These are phyloP conservation scores for Penicillium sp. DNA, from an alignment of 2,329 filamentous ascomycete genomes.

Conservation along the genomic window DNA sequence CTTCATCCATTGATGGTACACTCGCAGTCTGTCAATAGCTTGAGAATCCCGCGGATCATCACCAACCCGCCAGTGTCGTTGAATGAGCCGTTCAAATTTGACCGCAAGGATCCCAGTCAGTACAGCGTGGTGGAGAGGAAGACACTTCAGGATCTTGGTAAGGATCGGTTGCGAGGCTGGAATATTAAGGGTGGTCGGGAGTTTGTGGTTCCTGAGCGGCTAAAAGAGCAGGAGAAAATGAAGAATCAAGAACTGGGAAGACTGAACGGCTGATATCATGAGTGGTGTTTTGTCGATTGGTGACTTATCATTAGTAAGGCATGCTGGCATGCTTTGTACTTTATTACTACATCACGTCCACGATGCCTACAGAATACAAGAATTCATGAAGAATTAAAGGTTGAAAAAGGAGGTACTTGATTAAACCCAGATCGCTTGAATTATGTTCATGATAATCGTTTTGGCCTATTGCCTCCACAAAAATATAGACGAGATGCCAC, in stretches of 20 bases:
- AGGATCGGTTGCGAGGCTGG: conserved; percentile 49
- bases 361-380: background rate
- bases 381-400: too few species aligned
- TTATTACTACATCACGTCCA: background rate
- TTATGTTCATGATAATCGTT: background rate
- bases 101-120: conserved; percentile 44
- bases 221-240: conserved; percentile 41
- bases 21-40: conserved; percentile 51
- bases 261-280: conserved; percentile 19
- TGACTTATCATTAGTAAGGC: background rate
- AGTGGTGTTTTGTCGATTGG: background rate
- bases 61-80: conserved; percentile 56
- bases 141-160: conserved; percentile 51
- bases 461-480: conserved; percentile 13
- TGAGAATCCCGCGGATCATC: conserved; percentile 52
- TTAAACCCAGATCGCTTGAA: background rate
- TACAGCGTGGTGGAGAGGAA: conserved; percentile 56
- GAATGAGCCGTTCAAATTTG: conserved; percentile 53
- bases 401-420: background rate
- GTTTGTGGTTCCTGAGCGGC: conserved; percentile 47
- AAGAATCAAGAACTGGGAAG: conserved; percentile 41
- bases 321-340: background rate
- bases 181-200: conserved; percentile 48
- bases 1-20: conserved; percentile 59
- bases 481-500: conserved; percentile 22